Base-by-base conservation (phyloP, 257 asterid species). In the Cynanchum wilfordii region DNA sequence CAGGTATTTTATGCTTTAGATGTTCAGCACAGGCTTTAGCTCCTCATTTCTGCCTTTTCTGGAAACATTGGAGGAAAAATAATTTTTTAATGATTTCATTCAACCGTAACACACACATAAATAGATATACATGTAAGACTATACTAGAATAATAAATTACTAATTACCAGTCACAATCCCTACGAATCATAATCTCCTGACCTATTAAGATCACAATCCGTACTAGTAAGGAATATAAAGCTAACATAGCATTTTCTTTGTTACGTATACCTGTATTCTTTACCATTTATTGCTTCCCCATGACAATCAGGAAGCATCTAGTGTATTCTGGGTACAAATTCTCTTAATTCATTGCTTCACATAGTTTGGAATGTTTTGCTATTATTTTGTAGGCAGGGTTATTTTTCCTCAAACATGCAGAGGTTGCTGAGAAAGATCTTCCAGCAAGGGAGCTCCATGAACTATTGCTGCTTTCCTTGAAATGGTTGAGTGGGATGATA, bases 401-500 rank as follows among this genome's bases (percentile, higher is more conserved):
- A 58, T 95, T 95, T 87, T 95, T 95, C 84, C 95, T 95, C 38
- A 94, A 89, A 78, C 99, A 95, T 77, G 96, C 98, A 7, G 97
- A 90, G 86, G 86, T 81, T 52, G 90, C 82, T 16, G 99, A 91
- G 79, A 92, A 87, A 67, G 97, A 88, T 83, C 89, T 89, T 74
- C 96, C 99, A n/a, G 87, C 90, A 1, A 81, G 88, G 79, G 99
- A 95, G 84, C 89, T 95, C 79, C 97, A 90, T 83, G 96, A 90
- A 80, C 85, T 95, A 25, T 82, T 95, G 89, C 84, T 95, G 75
- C 93, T 95, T 75, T 86, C 98, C 73, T 79, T 95, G 70, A 96
- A 95, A 78, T 95, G 99, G 99, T 83, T 92, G 86, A 90, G 96
- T 87, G 99, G 99, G 74, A 85, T 83, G 89, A 87, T 84, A 71